A percentile compares a stretch with the other conserved stretches of the same genome.
Evolutionary conservation across 2,329 filamentous ascomycete species (phyloP).

Genomic region (Nothopassalora personata): DNA sequence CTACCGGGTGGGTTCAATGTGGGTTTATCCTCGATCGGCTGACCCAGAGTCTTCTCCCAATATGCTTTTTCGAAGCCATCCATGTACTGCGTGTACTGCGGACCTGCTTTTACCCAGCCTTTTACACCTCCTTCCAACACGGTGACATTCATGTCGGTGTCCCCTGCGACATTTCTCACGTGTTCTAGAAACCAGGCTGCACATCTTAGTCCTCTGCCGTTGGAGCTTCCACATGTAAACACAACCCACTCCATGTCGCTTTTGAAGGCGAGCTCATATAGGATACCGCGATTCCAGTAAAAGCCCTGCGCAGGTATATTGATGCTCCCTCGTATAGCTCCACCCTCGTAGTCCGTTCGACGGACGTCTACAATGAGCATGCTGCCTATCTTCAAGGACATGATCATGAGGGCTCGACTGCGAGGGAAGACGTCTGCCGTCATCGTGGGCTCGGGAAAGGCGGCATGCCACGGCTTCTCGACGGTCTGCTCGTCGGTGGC

Average conservation of each 20-base stretch:
- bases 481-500: slow-evolving; percentile 1
- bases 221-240: slow-evolving; percentile 42
- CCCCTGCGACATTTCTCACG: slow-evolving; percentile 31
- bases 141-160: slow-evolving; percentile 38
- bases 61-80: slow-evolving; percentile 39
- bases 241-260: slow-evolving; percentile 43
- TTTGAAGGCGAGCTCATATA: slow-evolving; percentile 42
- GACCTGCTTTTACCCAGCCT: slow-evolving; percentile 41
- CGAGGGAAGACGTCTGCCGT: slow-evolving; percentile 37
- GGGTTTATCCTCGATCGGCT: slow-evolving; percentile 10
- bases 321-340: slow-evolving; percentile 41
- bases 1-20: neutral
- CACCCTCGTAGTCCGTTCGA: slow-evolving; percentile 45
- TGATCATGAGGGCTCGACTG: slow-evolving; percentile 33
- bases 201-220: slow-evolving; percentile 30
- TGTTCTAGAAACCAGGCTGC: slow-evolving; percentile 35
- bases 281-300: slow-evolving; percentile 41
- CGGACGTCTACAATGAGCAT: slow-evolving; percentile 43
- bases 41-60: slow-evolving; percentile 37
- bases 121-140: slow-evolving; percentile 42
- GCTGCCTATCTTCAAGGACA: slow-evolving; percentile 33
- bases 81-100: slow-evolving; percentile 35
- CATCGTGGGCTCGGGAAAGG: slow-evolving; percentile 37
- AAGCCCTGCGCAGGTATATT: slow-evolving; percentile 47
- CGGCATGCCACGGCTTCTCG: slow-evolving; percentile 37